phyloP scores from a whole-genome alignment of 176 grass and related monocot species.

The Musa itinerans region DNA sequence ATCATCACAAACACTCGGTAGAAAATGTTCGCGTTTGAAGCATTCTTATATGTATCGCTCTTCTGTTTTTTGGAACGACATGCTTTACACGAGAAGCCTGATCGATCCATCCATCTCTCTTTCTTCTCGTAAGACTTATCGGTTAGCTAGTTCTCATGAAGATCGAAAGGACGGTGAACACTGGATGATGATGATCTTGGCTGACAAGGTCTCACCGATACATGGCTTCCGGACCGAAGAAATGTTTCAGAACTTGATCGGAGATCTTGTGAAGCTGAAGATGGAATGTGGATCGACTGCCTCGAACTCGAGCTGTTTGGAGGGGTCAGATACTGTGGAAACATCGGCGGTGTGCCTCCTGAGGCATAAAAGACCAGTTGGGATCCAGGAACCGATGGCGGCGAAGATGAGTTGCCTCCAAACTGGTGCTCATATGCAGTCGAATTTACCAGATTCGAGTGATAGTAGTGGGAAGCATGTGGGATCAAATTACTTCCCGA shows the following conservation, averaged over 20 bases:
- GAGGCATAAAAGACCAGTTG: constrained; percentile 5
- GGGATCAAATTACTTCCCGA: background rate
- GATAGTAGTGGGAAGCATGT: background rate
- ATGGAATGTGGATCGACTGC: background rate
- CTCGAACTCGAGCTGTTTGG: background rate
- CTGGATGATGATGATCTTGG: background rate
- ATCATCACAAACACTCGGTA: no score
- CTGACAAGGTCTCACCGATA: background rate
- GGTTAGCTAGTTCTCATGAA: background rate
- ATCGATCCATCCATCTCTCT: no score
- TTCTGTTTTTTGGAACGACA: no score
- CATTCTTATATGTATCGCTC: no score
- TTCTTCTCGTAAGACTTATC: background rate
- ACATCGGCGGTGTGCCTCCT: background rate
- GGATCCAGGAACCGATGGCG: background rate
- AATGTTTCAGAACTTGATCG: background rate
- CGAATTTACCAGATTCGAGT: background rate
- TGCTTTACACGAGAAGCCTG: no score
- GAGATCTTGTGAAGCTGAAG: background rate
- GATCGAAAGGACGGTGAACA: background rate
- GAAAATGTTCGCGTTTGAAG: no score
- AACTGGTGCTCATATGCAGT: background rate
- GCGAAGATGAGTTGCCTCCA: background rate
- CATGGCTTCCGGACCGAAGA: background rate
- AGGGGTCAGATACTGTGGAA: background rate